These are phyloP conservation scores for Boletus calvinii DNA, from an alignment of 1,284 basidiomycete genomes.

Conservation along the genomic window DNA sequence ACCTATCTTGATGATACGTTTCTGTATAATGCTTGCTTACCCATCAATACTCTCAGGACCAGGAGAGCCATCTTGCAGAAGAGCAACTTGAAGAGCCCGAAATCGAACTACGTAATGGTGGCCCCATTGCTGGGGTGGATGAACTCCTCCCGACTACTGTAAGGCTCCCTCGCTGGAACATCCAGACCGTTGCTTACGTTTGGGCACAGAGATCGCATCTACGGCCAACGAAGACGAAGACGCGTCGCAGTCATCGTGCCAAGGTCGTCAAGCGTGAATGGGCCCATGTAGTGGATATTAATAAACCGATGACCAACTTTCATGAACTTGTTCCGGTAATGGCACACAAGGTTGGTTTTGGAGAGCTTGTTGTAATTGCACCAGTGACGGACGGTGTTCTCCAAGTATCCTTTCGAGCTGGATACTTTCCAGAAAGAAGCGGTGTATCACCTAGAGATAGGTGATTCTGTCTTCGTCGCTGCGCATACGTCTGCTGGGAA, in stretches of 20 bases:
- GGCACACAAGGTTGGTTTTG: constrained; percentile 70
- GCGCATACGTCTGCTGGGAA: constrained; percentile 99
- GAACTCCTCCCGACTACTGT: constrained; percentile 81
- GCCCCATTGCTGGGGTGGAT: constrained; percentile 62
- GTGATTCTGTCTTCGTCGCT: constrained; percentile 97
- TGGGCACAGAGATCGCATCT: constrained; percentile 52
- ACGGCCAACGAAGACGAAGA: constrained; percentile 48
- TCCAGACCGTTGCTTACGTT: constrained; percentile 13
- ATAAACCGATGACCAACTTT: constrained; percentile 87
- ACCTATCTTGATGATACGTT: not conserved
- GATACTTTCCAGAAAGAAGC: constrained; percentile 97
- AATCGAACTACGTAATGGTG: constrained; percentile 13
- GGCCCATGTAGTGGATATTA: constrained; percentile 97
- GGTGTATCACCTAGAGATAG: constrained; percentile 96
- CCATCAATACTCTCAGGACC: constrained; percentile 16
- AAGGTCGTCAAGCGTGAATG: constrained; percentile 85
- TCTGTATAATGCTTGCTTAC: not conserved
- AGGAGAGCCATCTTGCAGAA: constrained; percentile 8
- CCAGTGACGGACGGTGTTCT: constrained; percentile 34
- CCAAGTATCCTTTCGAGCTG: constrained; percentile 82
- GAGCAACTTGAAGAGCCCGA: constrained; percentile 28
- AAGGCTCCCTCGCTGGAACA: constrained; percentile 24
- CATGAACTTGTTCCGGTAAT: constrained; percentile 86
- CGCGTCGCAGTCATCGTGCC: constrained; percentile 41
- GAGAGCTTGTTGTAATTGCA: not conserved